Evolutionary conservation across 192 early-diverging fungal genomes (phyloP).

Genomic region (Backusella circina): DNA sequence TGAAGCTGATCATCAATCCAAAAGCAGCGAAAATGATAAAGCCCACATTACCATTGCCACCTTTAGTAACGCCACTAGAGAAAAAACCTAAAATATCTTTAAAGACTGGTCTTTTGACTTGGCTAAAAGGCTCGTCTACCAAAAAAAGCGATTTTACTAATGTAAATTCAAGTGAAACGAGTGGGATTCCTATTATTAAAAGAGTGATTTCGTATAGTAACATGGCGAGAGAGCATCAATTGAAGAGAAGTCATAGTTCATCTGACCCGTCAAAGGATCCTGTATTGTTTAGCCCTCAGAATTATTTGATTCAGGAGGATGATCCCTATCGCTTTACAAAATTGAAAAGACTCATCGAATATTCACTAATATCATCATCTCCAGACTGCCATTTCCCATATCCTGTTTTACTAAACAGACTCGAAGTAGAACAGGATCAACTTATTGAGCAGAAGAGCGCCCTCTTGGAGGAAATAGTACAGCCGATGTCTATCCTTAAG

Average conservation of each 20-base stretch:
- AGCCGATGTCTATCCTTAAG: constrained; percentile 16
- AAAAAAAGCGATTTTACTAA: not conserved
- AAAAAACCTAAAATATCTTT: not conserved
- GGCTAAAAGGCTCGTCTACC: not conserved
- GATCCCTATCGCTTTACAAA: constrained; percentile 42
- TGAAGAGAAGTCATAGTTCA: not conserved
- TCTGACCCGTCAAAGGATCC: not conserved
- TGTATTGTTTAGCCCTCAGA: not conserved
- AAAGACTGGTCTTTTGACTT: not conserved
- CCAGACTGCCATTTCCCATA: constrained; percentile 75
- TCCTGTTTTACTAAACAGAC: constrained; percentile 65
- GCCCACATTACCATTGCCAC: constrained; percentile 4
- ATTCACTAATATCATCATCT: constrained; percentile 71
- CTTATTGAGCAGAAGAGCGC: not conserved
- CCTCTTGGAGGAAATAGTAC: not conserved
- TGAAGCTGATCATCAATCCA: constrained; percentile 24
- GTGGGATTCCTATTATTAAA: not conserved
- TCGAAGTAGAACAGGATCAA: constrained; percentile 51
- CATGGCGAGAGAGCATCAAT: not conserved
- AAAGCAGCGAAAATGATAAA: constrained; percentile 18
- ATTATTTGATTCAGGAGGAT: not conserved
- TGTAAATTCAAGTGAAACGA: not conserved
- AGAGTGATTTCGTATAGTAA: not conserved
- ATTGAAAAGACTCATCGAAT: constrained; percentile 44
- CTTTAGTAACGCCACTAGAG: not conserved